phyloP scores from a whole-genome alignment of 2,329 filamentous ascomycete genomes.

The Sporothrix humicola region DNA sequence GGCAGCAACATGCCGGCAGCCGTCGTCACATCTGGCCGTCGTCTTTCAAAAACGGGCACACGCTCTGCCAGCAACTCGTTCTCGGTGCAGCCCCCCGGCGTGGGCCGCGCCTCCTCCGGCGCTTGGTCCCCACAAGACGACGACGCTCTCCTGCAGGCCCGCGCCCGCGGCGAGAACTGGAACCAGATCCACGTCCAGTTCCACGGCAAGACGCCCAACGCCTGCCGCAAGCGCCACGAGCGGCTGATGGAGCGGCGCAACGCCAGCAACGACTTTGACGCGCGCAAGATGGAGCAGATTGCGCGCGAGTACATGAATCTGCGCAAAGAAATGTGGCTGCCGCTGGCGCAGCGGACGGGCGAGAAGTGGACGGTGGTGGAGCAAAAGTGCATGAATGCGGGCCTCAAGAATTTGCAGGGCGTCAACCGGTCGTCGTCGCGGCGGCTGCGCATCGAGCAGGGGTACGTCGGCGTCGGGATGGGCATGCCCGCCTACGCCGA shows the following conservation, averaged over 20 bases:
- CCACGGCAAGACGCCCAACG: conserved; percentile 77
- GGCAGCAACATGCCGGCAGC: neutral
- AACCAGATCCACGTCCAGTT: conserved; percentile 78
- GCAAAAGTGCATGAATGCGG: conserved; percentile 80
- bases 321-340: conserved; percentile 81
- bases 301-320: conserved; percentile 79
- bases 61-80: neutral
- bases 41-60: neutral
- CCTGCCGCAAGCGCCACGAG: conserved; percentile 88
- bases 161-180: conserved; percentile 81
- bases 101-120: conserved; percentile 60
- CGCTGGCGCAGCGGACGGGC: conserved; percentile 73
- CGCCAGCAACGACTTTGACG: conserved; percentile 75
- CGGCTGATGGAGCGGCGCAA: conserved; percentile 77
- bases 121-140: conserved; percentile 80
- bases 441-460: conserved; percentile 64
- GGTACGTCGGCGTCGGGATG: conserved; percentile 40
- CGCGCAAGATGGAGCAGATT: conserved; percentile 73
- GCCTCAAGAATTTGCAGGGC: conserved; percentile 78
- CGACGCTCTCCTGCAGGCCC: conserved; percentile 71
- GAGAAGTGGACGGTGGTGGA: conserved; percentile 80
- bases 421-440: conserved; percentile 69
- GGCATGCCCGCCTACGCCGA: conserved; percentile 69
- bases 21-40: conserved; percentile 8
- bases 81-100: conserved; percentile 1